phyloP scores from a whole-genome alignment of 805 yeast genomes.

The Starmerella riodocensis region DNA sequence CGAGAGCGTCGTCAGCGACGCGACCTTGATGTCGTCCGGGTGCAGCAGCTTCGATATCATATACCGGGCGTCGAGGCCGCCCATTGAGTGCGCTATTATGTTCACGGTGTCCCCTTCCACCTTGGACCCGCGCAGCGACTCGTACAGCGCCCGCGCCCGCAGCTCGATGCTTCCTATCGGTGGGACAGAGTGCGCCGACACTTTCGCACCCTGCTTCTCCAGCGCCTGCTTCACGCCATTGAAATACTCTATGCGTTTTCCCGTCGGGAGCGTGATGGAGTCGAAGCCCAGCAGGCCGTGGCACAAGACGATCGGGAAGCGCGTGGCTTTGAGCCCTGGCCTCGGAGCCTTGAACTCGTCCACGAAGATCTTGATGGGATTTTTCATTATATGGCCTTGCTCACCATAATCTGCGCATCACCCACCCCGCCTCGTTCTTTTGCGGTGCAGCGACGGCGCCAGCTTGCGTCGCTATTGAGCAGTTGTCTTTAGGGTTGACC shows the following conservation, averaged over 20 bases:
- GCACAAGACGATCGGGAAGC: slow-evolving; percentile 60
- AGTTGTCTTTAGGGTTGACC: too few relatives aligned
- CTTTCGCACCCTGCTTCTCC: slow-evolving; percentile 49
- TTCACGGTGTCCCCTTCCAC: slow-evolving; percentile 38
- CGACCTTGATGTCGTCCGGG: slow-evolving; percentile 38
- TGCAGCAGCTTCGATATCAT: slow-evolving; percentile 45
- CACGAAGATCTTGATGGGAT: slow-evolving; percentile 9
- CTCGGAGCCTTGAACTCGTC: slow-evolving; percentile 19
- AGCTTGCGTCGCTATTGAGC: too few relatives aligned
- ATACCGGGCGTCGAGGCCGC: slow-evolving; percentile 76
- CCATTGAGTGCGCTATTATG: slow-evolving; percentile 84
- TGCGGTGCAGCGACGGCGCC: too few relatives aligned
- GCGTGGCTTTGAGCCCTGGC: slow-evolving; percentile 13
- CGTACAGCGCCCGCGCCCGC: slow-evolving; percentile 47
- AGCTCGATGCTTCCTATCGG: slow-evolving; percentile 64
- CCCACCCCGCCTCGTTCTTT: too few relatives aligned
- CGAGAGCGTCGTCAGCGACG: slow-evolving; percentile 67
- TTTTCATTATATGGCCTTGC: not conserved
- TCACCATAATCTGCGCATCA: not conserved
- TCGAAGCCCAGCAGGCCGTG: slow-evolving; percentile 85
- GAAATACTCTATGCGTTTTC: slow-evolving; percentile 55
- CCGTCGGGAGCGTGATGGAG: slow-evolving; percentile 33
- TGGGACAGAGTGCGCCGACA: slow-evolving; percentile 64
- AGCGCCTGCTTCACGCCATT: slow-evolving; percentile 57
- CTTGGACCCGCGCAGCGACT: slow-evolving; percentile 31